Percentiles rank a stretch among this genome's conserved stretches.
These are phyloP conservation scores for Bipolaris oryzae DNA, from an alignment of 2,329 filamentous ascomycete genomes.

Conservation along the genomic window DNA sequence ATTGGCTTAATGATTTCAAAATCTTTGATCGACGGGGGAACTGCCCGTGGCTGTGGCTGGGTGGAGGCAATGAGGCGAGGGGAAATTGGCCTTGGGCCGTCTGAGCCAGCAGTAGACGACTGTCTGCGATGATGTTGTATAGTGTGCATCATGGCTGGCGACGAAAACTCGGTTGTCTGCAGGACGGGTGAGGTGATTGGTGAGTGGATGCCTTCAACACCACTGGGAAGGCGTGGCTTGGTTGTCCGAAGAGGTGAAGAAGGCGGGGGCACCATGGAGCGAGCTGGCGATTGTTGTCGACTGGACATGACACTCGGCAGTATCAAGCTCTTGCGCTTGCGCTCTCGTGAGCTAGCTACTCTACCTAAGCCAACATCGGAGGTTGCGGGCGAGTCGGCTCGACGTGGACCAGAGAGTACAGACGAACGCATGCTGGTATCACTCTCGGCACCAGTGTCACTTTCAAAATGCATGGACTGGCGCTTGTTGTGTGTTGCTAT, in stretches of 20 bases:
- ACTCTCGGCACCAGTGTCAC: constrained; percentile 81
- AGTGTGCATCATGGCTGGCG: constrained; percentile 65
- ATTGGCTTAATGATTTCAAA: constrained; percentile 99
- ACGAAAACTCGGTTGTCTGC: constrained; percentile 79
- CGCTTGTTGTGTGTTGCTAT: constrained; percentile 70
- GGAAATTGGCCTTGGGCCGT: constrained; percentile 72
- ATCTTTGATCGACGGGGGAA: constrained; percentile 96
- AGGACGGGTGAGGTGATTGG: constrained; percentile 90
- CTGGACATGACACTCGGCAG: constrained; percentile 78
- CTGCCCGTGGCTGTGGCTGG: constrained; percentile 83
- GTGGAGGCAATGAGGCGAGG: constrained; percentile 78
- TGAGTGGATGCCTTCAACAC: constrained; percentile 72
- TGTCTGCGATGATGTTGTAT: constrained; percentile 81
- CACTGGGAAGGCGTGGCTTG: constrained; percentile 74
- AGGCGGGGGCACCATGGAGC: constrained; percentile 69
- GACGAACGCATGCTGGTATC: constrained; percentile 90
- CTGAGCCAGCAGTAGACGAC: constrained; percentile 84
- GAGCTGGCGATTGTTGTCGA: constrained; percentile 86
- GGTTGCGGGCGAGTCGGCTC: constrained; percentile 82
- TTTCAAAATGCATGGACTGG: constrained; percentile 79
- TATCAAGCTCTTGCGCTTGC: constrained; percentile 85
- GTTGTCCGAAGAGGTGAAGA: constrained; percentile 85
- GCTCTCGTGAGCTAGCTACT: constrained; percentile 78
- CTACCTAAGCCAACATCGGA: constrained; percentile 82
- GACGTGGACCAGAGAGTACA: constrained; percentile 69